Evolutionary conservation across 495 filamentous ascomycete species (phyloP).

Genomic region (Neurospora sp.): DNA sequence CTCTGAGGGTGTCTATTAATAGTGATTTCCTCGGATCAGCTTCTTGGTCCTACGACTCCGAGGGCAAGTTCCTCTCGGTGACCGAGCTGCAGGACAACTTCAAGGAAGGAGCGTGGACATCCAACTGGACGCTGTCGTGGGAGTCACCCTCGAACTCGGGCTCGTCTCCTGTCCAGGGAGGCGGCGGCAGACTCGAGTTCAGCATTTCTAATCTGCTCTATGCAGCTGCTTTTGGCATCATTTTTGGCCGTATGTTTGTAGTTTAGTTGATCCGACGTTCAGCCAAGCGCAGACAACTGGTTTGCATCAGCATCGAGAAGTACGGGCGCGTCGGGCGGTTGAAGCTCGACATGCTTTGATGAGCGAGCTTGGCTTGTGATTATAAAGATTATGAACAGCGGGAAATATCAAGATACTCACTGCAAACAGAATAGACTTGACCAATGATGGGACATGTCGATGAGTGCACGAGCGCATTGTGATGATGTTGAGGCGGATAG

Average conservation of each 20-base stretch:
- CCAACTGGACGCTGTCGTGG: slow-evolving; percentile 16
- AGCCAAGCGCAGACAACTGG: neutral
- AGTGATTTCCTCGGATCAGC: slow-evolving; percentile 27
- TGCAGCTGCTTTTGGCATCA: neutral
- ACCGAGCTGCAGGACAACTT: slow-evolving; percentile 7
- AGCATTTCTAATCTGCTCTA: neutral
- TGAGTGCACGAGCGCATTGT: too few relatives aligned
- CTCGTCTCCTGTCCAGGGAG: neutral
- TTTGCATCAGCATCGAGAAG: neutral
- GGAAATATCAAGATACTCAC: too few relatives aligned
- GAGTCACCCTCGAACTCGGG: neutral
- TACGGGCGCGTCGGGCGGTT: neutral
- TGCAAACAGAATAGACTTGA: too few relatives aligned
- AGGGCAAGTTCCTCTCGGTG: slow-evolving; percentile 7
- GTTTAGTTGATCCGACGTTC: neutral
- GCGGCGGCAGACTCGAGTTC: neutral
- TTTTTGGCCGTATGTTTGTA: neutral
- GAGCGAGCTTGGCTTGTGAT: neutral
- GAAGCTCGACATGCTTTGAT: neutral
- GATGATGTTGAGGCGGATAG: too few relatives aligned
- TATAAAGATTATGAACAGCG: too few relatives aligned
- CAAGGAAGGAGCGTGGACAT: slow-evolving; percentile 13
- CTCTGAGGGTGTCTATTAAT: slow-evolving; percentile 42
- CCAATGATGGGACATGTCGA: neutral
- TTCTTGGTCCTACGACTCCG: slow-evolving; percentile 38